Base-by-base conservation (phyloP, 1,284 basidiomycete genomes). In the Trichosporon sp. region DNA sequence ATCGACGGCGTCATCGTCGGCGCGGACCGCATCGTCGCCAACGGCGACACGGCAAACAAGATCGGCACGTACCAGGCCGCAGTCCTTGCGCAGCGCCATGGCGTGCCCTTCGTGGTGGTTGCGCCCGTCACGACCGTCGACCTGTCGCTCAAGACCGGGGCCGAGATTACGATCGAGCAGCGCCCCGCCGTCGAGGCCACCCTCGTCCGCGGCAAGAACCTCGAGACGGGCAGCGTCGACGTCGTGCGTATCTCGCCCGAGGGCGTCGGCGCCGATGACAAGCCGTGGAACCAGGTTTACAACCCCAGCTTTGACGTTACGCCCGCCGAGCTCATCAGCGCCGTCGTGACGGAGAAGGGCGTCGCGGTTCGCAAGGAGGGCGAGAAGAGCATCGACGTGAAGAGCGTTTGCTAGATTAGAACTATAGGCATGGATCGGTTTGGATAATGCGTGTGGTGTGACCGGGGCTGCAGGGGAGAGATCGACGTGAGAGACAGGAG, bases 21-120 rank as follows among this genome's bases (percentile, higher is more conserved):
- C 37, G 92, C 92, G 4, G 92, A 94, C 83, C 87, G 94, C 69
- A 90, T 97, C 75, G 92, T 93, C 3, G 87, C 86, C 77, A 96
- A 97, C 78, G 94, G 94, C 1, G 94, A 96, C 83, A 96, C 94
- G 0, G 94, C 94, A 21, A 96, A 96, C 87, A 96, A 96, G 90
- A 91, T 95, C 76, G 92, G 93, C 51, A 95, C 93, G 1, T 95
- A 94, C 85, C 93, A 95, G 78, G 92, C 93, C 8, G 93, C 93
- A 7, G 92, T 94, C 14, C 86, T 95, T 19, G 93, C 93, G 1
- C 90, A 91, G 65, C 87, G 92, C 40, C 93, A 95, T 83, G 88
- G 88, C 11, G 91, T 95, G 56, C 92, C 93, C 0, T 94, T 96
- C 83, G 89, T 96, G 77, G 92, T 96, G 19, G 91, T 93, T 46